Evolutionary conservation across 768 basidiomycete species (phyloP), one percentile per base, ranked within the genome.

Genomic region (Suillus americanus): DNA sequence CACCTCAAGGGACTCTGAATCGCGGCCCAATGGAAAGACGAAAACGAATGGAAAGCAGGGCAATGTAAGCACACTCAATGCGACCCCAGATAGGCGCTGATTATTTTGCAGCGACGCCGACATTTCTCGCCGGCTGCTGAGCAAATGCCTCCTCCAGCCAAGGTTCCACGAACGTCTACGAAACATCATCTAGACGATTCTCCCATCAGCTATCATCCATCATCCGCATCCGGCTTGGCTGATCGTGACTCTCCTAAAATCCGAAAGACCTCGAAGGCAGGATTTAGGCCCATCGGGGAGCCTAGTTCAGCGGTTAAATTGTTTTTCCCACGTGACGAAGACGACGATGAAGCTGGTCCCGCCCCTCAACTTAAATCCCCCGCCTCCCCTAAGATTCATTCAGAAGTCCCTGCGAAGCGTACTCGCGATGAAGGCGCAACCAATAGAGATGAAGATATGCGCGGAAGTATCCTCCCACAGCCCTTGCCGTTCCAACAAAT

Each of bases 321-420:
- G 69, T 95, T 95, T 77, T 95, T 95, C 72, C 92, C 93, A 25
- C 86, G 84, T 1, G 92, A 94, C 59, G 90, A 91, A 41, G 81
- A 85, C 68, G 80, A 82, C 38, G 69, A 72, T 61, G 73, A 72
- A 37, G 65, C 72, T n/a, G 71, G 74, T 50, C 55, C 66, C 65
- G 63, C 38, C 54, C 64, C 64, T 61, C 69, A 28, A 59, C 66
- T 69, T 8, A 71, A 63, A 8, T 62, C 63, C 60, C 66, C 70
- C 37, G 23, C 46, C 38, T 70, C 70, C 40, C 67, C 72, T 8
- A 28, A 43, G 9, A 40, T 28, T 28, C 38, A 28, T 40, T 59
- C 57, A 13, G 76, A 70, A 53, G 35, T 76, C 12, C 76, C 76
- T 37, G 37, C 55, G 3, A 77, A 76, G 53, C 75, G 76, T 43